Evolutionary conservation across 2,329 filamentous ascomycete species (phyloP).

Genomic region (Corinectria fuckeliana): DNA sequence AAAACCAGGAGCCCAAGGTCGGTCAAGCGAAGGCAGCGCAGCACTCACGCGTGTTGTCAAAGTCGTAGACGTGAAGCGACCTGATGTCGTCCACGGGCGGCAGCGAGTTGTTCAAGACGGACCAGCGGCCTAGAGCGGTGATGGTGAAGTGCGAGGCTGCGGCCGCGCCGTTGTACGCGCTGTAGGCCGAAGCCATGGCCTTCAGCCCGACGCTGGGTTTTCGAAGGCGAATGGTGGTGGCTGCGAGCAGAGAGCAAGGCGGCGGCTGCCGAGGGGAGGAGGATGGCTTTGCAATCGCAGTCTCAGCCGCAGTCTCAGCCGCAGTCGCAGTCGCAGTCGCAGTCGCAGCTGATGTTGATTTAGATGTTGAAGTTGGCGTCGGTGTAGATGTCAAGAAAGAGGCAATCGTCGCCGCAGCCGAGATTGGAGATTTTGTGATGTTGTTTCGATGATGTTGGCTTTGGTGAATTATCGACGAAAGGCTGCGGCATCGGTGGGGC

Average conservation of each 20-base stretch:
- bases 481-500: conserved; percentile 15
- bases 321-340: neutral
- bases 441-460: neutral
- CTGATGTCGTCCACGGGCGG: conserved; percentile 77
- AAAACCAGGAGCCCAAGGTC: neutral
- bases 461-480: conserved; percentile 3
- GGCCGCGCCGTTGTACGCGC: conserved; percentile 46
- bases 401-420: conserved; percentile 23
- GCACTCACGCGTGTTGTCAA: conserved; percentile 87
- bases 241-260: conserved; percentile 30
- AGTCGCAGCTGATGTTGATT: neutral
- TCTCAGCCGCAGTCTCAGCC: neutral
- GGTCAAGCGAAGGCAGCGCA: neutral
- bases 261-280: conserved; percentile 2
- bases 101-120: conserved; percentile 73
- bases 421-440: conserved; percentile 13
- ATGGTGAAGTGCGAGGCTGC: conserved; percentile 58
- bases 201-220: conserved; percentile 33
- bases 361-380: conserved; percentile 2
- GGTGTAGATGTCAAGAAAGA: conserved; percentile 17
- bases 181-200: conserved; percentile 50
- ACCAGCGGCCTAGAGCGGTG: conserved; percentile 85
- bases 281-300: neutral
- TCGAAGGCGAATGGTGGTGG: conserved; percentile 29
- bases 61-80: conserved; percentile 92